phyloP scores from a whole-genome alignment of 345 rosid species.

The Geranium brycei region DNA sequence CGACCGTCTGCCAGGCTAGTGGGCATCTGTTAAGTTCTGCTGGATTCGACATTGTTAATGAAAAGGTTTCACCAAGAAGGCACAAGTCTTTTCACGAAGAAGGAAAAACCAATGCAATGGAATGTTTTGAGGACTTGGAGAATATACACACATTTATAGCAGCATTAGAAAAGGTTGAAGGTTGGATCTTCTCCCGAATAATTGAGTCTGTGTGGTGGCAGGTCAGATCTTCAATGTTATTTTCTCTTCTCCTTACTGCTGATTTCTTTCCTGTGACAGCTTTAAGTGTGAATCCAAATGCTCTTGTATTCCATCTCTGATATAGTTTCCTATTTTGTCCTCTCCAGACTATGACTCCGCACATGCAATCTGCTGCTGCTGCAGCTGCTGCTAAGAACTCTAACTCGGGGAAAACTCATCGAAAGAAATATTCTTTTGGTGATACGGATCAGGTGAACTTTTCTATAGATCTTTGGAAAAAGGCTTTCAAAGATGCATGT shows the following conservation, averaged over 20 bases:
- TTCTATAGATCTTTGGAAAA: constrained; percentile 81
- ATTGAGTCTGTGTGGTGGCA: constrained; percentile 96
- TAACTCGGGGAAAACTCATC: constrained; percentile 37
- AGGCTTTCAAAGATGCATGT: constrained; percentile 74
- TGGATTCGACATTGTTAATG: constrained; percentile 2
- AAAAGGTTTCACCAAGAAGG: neutral
- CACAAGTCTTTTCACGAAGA: constrained; percentile 7
- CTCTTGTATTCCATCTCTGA: constrained; percentile 3
- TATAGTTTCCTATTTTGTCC: constrained; percentile 5
- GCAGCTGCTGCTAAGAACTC: constrained; percentile 54
- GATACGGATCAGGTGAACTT: constrained; percentile 51
- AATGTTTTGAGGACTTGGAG: constrained; percentile 47
- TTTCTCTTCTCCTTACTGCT: neutral
- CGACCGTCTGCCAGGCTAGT: constrained; percentile 34
- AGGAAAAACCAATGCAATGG: constrained; percentile 5
- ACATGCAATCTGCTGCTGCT: constrained; percentile 64
- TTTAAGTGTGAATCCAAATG: neutral
- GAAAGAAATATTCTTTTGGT: constrained; percentile 40
- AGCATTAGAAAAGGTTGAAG: constrained; percentile 74
- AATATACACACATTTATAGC: constrained; percentile 38
- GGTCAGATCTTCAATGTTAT: constrained; percentile 24
- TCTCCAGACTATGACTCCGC: constrained; percentile 68
- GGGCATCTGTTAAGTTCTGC: constrained; percentile 20
- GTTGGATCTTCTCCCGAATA: constrained; percentile 79
- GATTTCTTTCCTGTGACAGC: neutral